phyloP scores from a whole-genome alignment of 2,329 filamentous ascomycete genomes.

The Xylogone sp. region DNA sequence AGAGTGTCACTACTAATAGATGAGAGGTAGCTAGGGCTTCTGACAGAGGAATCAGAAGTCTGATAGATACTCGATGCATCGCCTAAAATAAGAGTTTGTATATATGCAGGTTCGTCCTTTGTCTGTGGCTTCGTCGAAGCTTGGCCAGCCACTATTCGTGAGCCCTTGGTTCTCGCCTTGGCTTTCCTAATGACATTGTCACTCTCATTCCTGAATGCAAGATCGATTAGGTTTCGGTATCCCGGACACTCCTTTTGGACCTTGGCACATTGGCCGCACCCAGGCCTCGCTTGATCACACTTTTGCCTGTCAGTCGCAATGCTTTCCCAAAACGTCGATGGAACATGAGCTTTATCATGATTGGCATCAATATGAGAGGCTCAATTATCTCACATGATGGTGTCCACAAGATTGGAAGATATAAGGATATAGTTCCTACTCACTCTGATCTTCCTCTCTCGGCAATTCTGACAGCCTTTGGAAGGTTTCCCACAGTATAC shows the following conservation, averaged over 20 bases:
- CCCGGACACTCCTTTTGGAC: constrained; percentile 47
- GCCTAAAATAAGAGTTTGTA: background rate
- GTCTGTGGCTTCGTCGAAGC: background rate
- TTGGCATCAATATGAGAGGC: background rate
- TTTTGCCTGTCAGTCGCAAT: constrained; percentile 21
- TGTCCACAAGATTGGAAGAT: background rate
- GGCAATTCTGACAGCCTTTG: constrained; percentile 50
- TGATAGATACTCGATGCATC: background rate
- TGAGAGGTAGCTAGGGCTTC: background rate
- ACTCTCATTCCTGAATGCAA: constrained; percentile 55
- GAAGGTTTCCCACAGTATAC: constrained; percentile 56
- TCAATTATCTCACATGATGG: background rate
- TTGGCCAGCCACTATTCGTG: background rate
- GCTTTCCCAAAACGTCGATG: background rate
- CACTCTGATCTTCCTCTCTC: constrained; percentile 51
- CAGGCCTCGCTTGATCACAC: constrained; percentile 48
- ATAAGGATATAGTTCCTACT: constrained; percentile 20
- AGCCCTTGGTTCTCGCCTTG: constrained; percentile 24
- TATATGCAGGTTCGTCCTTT: background rate
- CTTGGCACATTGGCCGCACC: constrained; percentile 51
- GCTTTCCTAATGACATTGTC: constrained; percentile 51
- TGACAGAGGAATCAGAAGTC: background rate
- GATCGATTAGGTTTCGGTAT: constrained; percentile 51
- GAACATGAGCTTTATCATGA: background rate
- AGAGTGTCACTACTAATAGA: background rate